Evolutionary conservation across 2,329 filamentous ascomycete genomes (phyloP), one percentile per base, ranked within the genome.

Genomic region (Pseudogymnoascus sp.): DNA sequence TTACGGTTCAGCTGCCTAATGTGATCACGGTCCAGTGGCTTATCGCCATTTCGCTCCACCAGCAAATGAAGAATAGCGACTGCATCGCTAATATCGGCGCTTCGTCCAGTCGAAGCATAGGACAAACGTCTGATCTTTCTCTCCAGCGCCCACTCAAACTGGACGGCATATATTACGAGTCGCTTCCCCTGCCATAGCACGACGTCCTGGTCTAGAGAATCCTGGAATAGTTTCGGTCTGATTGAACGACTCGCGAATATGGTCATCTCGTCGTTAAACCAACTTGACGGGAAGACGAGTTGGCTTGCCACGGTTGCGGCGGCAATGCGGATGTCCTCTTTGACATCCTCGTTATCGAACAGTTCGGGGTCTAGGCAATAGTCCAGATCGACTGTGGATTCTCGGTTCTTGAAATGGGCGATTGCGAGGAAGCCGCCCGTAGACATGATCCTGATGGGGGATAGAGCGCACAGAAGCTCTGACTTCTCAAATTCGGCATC

Each of bases 221-320:
- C 39, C 7, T 37, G 38, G 43, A 58, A 63, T 25, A 63, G 35
- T 7, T 57, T 30, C 12, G 57, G 38, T 8, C 60, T 28, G 30
- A 20, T 54, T 18, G 22, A 28, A 12, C 61, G 35, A 5, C 39
- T 36, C 18, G 60, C 5, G 16, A 63, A 63, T 25, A 61, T 54
- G 7, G 60, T 43, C 22, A 62, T 38, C 18, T 28, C 38, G 11
- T 59, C 47, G 35, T 61, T 70, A 63, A 68, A 65, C 69, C 20
- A 67, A 60, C 36, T n/a, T 8, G 25, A 2, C 12, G 25, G 25
- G 61, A 35, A 65, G 66, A 6, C 60, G 30, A 47, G 57, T 12
- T 38, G 16, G 6, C 7, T 33, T 30, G 18, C 43, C 37, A 41
- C 50, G 3, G 35, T 59, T 25, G 58, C 22, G 16, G 54, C 41